These are phyloP conservation scores for Simmondsia chinensis DNA, from an alignment of 148 eudicot genomes.

Conservation along the genomic window DNA sequence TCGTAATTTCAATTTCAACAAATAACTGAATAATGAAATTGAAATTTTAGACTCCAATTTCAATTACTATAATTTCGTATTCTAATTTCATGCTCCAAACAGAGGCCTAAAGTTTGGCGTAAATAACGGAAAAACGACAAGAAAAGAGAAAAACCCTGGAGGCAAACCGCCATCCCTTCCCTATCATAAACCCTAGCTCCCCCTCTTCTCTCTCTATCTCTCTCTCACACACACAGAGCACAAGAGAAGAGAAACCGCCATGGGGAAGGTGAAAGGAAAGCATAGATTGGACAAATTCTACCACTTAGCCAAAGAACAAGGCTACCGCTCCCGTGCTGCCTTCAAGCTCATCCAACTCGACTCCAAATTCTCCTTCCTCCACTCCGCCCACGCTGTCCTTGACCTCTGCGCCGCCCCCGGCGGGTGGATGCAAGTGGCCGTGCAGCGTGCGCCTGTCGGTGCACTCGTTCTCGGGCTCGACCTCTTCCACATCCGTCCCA, in stretches of 20 bases:
- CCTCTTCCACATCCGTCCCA: constrained; percentile 65
- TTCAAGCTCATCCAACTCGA: constrained; percentile 86
- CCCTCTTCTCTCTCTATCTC: neutral
- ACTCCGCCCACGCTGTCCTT: constrained; percentile 61
- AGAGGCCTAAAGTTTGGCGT: too few species aligned
- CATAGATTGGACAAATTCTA: constrained; percentile 81
- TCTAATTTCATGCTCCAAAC: too few species aligned
- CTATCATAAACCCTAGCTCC: too few species aligned
- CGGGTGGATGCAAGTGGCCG: constrained; percentile 93
- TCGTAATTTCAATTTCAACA: too few species aligned
- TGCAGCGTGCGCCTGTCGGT: constrained; percentile 66
- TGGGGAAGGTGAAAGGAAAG: constrained; percentile 93
- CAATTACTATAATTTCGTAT: too few species aligned
- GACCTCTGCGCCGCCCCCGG: constrained; percentile 99
- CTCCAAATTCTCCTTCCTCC: constrained; percentile 60
- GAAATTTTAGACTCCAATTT: too few species aligned
- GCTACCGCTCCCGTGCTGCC: constrained; percentile 83
- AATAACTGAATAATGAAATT: too few species aligned
- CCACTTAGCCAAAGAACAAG: constrained; percentile 81
- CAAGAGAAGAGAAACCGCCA: constrained; percentile 8
- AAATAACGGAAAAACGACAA: too few species aligned
- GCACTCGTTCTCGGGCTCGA: constrained; percentile 73
- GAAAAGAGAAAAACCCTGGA: too few species aligned
- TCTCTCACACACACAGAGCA: neutral
- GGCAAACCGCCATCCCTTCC: too few species aligned